Conservation (phyloP, 208 protist genomes). For the Leishmania aethiopica region DNA sequence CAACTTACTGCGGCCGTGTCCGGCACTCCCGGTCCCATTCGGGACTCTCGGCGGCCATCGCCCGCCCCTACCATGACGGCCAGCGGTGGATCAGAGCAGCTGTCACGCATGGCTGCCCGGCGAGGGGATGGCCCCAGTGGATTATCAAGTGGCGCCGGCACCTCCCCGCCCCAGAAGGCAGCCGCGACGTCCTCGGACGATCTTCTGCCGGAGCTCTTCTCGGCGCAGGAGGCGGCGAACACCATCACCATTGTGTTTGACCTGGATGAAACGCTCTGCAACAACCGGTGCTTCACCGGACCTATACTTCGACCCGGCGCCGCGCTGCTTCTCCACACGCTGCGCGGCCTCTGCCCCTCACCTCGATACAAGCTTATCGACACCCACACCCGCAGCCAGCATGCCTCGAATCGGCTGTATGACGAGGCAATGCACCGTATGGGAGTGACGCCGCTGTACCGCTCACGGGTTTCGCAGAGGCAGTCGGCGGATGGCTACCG, state of each 20-base stretch:
- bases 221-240: constrained; percentile 42
- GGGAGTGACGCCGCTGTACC: constrained; percentile 33
- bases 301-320: constrained; percentile 76
- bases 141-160: neutral
- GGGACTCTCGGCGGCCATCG: neutral
- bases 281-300: constrained; percentile 71
- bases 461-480: constrained; percentile 27
- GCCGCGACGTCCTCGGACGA: constrained; percentile 13
- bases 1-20: neutral
- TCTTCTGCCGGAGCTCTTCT: constrained; percentile 49
- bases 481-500: constrained; percentile 22
- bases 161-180: neutral
- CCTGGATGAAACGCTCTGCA: constrained; percentile 91
- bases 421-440: constrained; percentile 38
- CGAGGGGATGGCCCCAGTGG: neutral
- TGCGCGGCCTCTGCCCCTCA: constrained; percentile 53
- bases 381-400: constrained; percentile 13
- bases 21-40: neutral
- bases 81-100: neutral
- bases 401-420: constrained; percentile 49
- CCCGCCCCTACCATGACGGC: neutral
- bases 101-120: neutral
- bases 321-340: constrained; percentile 50
- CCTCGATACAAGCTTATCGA: constrained; percentile 37
- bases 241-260: constrained; percentile 91